Percentiles rank a stretch among this genome's conserved stretches.
Evolutionary conservation across 2,329 filamentous ascomycete species (phyloP).

Genomic region (Dactylellina sp.): DNA sequence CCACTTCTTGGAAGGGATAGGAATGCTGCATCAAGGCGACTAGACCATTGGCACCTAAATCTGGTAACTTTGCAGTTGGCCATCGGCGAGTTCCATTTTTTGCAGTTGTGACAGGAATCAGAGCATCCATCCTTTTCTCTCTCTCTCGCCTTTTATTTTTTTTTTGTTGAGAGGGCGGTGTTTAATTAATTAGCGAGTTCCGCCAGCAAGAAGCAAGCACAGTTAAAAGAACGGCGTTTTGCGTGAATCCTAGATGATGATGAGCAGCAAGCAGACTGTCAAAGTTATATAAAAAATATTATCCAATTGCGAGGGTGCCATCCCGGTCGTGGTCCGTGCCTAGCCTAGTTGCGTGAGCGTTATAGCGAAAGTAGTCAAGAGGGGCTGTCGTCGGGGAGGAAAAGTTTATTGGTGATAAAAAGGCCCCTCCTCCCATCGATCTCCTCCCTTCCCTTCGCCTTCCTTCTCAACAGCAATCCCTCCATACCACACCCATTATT

Average conservation of each 20-base stretch:
- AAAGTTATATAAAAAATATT: not conserved
- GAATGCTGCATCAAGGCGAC: slow-evolving; percentile 23
- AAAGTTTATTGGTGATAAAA: slow-evolving; percentile 40
- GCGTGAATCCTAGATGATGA: slow-evolving; percentile 3
- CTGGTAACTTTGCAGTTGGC: too few species aligned
- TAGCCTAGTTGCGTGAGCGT: not conserved
- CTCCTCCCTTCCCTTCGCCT: slow-evolving; percentile 2
- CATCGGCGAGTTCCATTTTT: slow-evolving; percentile 43
- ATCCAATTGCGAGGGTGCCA: slow-evolving; percentile 38
- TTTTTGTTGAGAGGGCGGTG: slow-evolving; percentile 33
- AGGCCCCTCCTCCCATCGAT: slow-evolving; percentile 15
- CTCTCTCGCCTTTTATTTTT: too few species aligned
- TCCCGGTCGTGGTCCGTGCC: slow-evolving; percentile 33
- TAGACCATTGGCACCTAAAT: not conserved
- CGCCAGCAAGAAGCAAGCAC: slow-evolving; percentile 4
- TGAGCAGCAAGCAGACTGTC: not conserved
- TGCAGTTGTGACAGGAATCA: not conserved
- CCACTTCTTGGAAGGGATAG: not conserved
- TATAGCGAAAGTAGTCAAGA: not conserved
- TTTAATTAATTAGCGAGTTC: slow-evolving; percentile 34
- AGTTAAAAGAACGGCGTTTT: not conserved
- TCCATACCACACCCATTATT: slow-evolving; percentile 1
- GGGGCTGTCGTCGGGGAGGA: slow-evolving; percentile 12
- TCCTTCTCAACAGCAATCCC: slow-evolving; percentile 4
- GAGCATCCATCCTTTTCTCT: too few species aligned